Percentiles rank a stretch among this genome's conserved stretches.
phyloP scores from a whole-genome alignment of 352 stramenopile species.

The Achlya hypogyna region DNA sequence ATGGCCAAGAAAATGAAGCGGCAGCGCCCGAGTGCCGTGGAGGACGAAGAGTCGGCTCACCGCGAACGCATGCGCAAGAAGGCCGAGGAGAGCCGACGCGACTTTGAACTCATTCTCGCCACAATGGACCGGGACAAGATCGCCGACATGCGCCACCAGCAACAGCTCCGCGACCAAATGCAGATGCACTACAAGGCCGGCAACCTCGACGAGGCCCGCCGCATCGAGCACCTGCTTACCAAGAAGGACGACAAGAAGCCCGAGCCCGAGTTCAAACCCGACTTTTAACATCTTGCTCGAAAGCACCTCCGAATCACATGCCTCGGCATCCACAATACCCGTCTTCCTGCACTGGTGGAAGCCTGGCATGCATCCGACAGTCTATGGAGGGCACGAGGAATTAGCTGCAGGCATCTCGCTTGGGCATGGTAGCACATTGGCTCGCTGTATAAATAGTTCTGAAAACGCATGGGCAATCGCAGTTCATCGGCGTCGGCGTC shows the following conservation, averaged over 20 bases:
- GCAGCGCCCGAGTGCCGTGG: constrained; percentile 20
- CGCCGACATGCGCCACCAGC: constrained; percentile 78
- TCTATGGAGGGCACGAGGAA: too few relatives aligned
- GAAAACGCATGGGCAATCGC: not conserved
- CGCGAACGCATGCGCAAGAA: constrained; percentile 39
- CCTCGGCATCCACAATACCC: too few relatives aligned
- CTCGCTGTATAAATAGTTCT: not conserved
- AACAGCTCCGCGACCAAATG: constrained; percentile 79
- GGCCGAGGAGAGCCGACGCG: constrained; percentile 48
- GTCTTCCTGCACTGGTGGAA: too few relatives aligned
- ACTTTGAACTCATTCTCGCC: constrained; percentile 69
- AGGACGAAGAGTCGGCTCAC: constrained; percentile 56
- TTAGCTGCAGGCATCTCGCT: too few relatives aligned
- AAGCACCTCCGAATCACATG: too few relatives aligned
- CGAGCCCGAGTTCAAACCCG: not conserved
- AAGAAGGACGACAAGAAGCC: constrained; percentile 27
- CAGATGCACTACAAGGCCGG: constrained; percentile 86
- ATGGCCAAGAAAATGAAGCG: constrained; percentile 32
- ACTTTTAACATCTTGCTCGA: not conserved
- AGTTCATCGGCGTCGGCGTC: not conserved
- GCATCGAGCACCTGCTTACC: constrained; percentile 53
- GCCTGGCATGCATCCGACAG: too few relatives aligned
- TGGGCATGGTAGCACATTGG: too few relatives aligned
- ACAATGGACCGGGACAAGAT: constrained; percentile 82
- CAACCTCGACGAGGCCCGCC: constrained; percentile 73